These are phyloP conservation scores for Microdochium bolleyi DNA, from an alignment of 2,329 filamentous ascomycete species.

Conservation along the genomic window DNA sequence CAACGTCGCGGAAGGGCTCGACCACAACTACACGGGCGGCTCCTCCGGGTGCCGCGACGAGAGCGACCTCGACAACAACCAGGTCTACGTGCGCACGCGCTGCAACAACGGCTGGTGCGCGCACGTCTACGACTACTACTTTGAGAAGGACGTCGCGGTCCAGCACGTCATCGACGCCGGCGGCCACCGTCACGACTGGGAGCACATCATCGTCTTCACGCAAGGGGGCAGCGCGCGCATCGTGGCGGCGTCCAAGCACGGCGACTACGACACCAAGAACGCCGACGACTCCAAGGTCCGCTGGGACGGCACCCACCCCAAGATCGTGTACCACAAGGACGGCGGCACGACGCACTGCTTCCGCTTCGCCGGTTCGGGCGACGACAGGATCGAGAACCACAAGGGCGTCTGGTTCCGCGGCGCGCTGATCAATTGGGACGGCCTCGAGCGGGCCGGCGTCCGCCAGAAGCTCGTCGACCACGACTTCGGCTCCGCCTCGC, in stretches of 20 bases:
- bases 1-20: conserved; percentile 21
- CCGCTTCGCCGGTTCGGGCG: conserved; percentile 16
- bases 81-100: conserved; percentile 31
- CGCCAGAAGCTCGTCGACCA: conserved; percentile 14
- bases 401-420: conserved; percentile 19
- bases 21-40: conserved; percentile 16
- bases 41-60: conserved; percentile 21
- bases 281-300: conserved; percentile 13
- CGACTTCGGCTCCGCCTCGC: conserved; percentile 16
- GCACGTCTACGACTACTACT: conserved; percentile 36
- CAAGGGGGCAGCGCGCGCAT: conserved; percentile 12
- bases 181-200: conserved; percentile 29
- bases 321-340: conserved; percentile 22
- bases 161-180: conserved; percentile 16
- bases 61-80: conserved; percentile 25
- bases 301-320: conserved; percentile 19
- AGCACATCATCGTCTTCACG: conserved; percentile 21
- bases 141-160: conserved; percentile 32
- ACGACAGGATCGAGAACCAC: conserved; percentile 20
- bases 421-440: conserved; percentile 16
- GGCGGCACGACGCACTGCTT: conserved; percentile 17
- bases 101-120: conserved; percentile 37
- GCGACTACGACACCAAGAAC: conserved; percentile 14
- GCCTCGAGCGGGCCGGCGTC: conserved; percentile 14
- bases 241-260: conserved; percentile 19